Base-by-base conservation (phyloP, 78 protist species). In the Mantamonas sphyraenae region DNA sequence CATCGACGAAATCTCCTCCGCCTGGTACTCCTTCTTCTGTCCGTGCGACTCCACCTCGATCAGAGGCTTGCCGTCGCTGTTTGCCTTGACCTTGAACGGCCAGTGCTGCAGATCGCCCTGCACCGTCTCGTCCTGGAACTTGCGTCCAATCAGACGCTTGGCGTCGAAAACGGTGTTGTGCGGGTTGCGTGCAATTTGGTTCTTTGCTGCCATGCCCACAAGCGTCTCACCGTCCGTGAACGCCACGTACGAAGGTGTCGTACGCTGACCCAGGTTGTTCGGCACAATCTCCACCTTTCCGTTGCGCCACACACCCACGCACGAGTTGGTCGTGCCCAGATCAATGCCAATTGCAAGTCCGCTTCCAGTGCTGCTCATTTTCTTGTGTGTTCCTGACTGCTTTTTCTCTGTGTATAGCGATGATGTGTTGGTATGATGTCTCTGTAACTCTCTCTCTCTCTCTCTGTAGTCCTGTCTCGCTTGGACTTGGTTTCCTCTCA, bases 261-360 rank as follows among this genome's bases (percentile, higher is more conserved):
- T 83, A 33, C 95, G 85, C 74, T 77, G 76, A 14, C 95, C 95
- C 72, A 80, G 86, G 69, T 87, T 89, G 76, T 87, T 87, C n/a
- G 88, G 82, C 40, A 87, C 80, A 64, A 87, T 87, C 79, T 77
- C 83, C 34, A 73, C 77, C 7, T 16, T 22, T 30, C 62, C 68
- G 26, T 34, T 33, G 14, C 19, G 65, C 68, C 77, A n/a, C n/a
- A 94, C 82, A 3, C 99, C 98, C 20, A 97, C 99, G 65, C 98
- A 93, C n/a, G 98, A 93, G 90, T 96, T 93, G 68, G 99, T 97
- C 7, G 99, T 97, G 12, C 99, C 99, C 19, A 97, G 75, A 68
- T 97, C 99, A 57, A 97, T 93, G 38, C 99, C 99, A 33, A 97
- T 85, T n/a, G n/a, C n/a, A n/a, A n/a, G n/a, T n/a, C n/a, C n/a